Evolutionary conservation across 306 rosid species (phyloP).

Genomic region (Cucurbita pepo): DNA sequence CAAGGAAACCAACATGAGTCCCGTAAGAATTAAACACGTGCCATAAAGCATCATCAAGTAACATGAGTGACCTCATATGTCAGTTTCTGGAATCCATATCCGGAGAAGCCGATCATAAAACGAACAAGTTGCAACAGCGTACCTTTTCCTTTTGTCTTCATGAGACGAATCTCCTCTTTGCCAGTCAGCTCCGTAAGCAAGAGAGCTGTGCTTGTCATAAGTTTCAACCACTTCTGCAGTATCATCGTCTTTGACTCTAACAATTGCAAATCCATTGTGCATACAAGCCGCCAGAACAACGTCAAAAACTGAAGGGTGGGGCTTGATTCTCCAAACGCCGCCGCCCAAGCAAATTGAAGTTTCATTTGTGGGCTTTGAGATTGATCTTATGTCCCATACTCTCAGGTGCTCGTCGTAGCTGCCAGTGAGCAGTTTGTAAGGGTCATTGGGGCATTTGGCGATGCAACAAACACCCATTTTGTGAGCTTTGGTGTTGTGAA

Average conservation of each 20-base stretch:
- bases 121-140: constrained; percentile 72
- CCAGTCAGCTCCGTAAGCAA: constrained; percentile 95
- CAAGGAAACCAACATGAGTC: not conserved
- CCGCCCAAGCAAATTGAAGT: constrained; percentile 64
- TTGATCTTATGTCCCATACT: constrained; percentile 71
- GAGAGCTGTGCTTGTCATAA: constrained; percentile 55
- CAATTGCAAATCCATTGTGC: constrained; percentile 85
- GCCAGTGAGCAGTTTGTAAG: constrained; percentile 50
- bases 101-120: constrained; percentile 71
- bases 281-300: constrained; percentile 83
- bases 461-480: constrained; percentile 83
- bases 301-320: constrained; percentile 43
- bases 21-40: not conserved
- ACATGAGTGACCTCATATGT: constrained; percentile 2
- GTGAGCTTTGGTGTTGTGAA: constrained; percentile 58
- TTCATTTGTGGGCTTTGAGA: constrained; percentile 52
- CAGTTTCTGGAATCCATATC: constrained; percentile 47
- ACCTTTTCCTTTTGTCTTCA: constrained; percentile 19
- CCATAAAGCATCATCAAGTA: not conserved
- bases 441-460: constrained; percentile 43
- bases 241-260: constrained; percentile 24
- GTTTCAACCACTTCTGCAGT: constrained; percentile 51
- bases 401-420: constrained; percentile 72
- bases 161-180: constrained; percentile 28
- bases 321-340: constrained; percentile 89